Evolutionary conservation across 495 filamentous ascomycete genomes (phyloP), one percentile per base, ranked within the genome.

Genomic region (Arthonia radiata): DNA sequence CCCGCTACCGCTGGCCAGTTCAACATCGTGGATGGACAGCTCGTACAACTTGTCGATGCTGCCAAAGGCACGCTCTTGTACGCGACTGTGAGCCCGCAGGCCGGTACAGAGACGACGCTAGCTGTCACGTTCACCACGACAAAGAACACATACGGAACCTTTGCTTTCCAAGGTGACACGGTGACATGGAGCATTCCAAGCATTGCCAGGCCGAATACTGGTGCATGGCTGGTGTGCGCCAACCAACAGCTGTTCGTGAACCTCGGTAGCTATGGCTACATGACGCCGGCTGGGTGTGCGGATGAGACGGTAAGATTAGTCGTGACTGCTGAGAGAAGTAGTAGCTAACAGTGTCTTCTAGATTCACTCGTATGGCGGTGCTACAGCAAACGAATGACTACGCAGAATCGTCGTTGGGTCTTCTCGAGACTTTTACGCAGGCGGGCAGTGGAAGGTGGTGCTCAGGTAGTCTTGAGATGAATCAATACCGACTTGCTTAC

Each of bases 281-380:
- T 56, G 43, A 69, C 61, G 5, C 64, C 63, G 2, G 37, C 37
- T 10, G 65, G 65, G 6, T 69, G 62, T 41, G 42, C 51, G 21
- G 63, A 69, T 41, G 51, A 67, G 43, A 69, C 64, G 31, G 58
- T 61, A 34, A 37, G 56, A n/a, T n/a, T n/a, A n/a, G n/a, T n/a
- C n/a, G n/a, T n/a, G n/a, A n/a, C n/a, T n/a, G n/a, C n/a, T n/a
- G n/a, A n/a, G n/a, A n/a, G n/a, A n/a, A n/a, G n/a, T n/a, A n/a
- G n/a, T n/a, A n/a, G n/a, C n/a, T n/a, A n/a, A n/a, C n/a, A n/a
- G n/a, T n/a, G n/a, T n/a, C n/a, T n/a, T n/a, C n/a, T n/a, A n/a
- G n/a, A n/a, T n/a, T n/a, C n/a, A n/a, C n/a, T n/a, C n/a, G n/a
- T n/a, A n/a, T n/a, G n/a, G n/a, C n/a, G n/a, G n/a, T n/a, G n/a